A percentile compares a stretch with the other conserved stretches of the same genome.
phyloP scores from a whole-genome alignment of 306 rosid genomes.

The cucumber (Cucumis sativus) region Cucumber_9930_V3 NC_026657.2:33640001-33640500 shows the following conservation, averaged over 20 bases:
- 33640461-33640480: neutral
- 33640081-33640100: slow-evolving; percentile 39
- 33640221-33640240: slow-evolving; percentile 45
- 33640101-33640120: slow-evolving; percentile 57
- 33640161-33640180: slow-evolving; percentile 39
- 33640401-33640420: neutral
- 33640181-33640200: slow-evolving; percentile 40
- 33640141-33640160: slow-evolving; percentile 64
- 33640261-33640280: slow-evolving; percentile 49
- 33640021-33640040: no score
- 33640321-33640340: neutral
- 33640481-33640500: neutral
- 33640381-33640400: neutral
- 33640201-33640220: slow-evolving; percentile 56
- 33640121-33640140: slow-evolving; percentile 53
- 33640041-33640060: no score
- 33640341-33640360: neutral
- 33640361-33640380: neutral
- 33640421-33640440: neutral
- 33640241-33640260: slow-evolving; percentile 47
- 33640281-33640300: slow-evolving; percentile 38
- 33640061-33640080: slow-evolving; percentile 35
- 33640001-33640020: no score
- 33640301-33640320: slow-evolving; percentile 16
- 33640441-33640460: neutral